Base-by-base conservation (phyloP, 2,329 filamentous ascomycete genomes). In the Fusarium nurragi region DNA sequence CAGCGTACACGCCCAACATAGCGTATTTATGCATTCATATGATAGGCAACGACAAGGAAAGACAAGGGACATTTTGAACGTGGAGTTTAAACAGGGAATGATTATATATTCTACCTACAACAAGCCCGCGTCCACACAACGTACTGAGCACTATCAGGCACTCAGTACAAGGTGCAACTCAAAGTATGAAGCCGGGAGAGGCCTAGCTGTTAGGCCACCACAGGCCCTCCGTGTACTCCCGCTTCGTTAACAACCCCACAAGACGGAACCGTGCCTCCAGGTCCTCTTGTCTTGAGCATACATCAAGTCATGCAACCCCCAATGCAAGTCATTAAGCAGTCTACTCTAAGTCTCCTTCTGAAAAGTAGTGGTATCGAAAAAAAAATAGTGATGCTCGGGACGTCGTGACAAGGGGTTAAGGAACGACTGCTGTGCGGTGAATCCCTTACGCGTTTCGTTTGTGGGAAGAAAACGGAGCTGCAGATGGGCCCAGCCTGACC, bases 361-460 rank as follows among this genome's bases (percentile, higher is more conserved):
- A 63, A 71, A 71, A 67, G 60, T 71, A 60, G 64, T 78, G 76
- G 76, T 78, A 79, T 79, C 74, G 74, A 76, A 77, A 74, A 77
- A 74, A 73, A 71, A 69, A 67, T 70, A 67, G 45, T 62, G 45
- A 65, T 60, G 67, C 53, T 68, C 54, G 49, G 56, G 65, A 58
- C 40, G 60, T 56, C 52, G 46, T 64, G 49, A 52, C 45, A 45
- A 54, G 40, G 39, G 47, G 40, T 40, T 30, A n/a, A 48, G 45
- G 56, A 48, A 52, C 39, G 54, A 57, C 46, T 60, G 53, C 48
- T 54, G 44, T 51, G 54, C 34, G 49, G 49, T 41, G 50, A 49
- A 36, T 45, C 45, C 50, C 21, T 49, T 47, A 46, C 21, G 50
- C 28, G 36, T 54, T 54, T 39, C 44, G 44, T 59, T 44, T 39